Base-by-base conservation (phyloP, 2,329 filamentous ascomycete species). In the Fusarium chuoi region DNA sequence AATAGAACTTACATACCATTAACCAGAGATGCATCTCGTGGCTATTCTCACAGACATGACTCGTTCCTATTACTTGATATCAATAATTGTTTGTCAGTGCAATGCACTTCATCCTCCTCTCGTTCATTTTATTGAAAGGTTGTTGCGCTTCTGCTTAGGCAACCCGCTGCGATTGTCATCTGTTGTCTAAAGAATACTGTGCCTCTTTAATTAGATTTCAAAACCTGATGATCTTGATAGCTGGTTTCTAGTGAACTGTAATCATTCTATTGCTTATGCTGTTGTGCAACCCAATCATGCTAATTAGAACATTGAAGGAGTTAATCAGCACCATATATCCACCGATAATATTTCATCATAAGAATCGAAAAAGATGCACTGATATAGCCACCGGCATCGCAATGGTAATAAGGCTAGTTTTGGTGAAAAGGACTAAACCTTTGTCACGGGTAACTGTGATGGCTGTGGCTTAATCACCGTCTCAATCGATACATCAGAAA, bases 371-470 rank as follows among this genome's bases (percentile, higher is more conserved):
- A 30, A 17, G 3, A 12, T n/a, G 4, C 8, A 13, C 3, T 1
- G 11, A n/a, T 14, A 6, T 6, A 3, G 3, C 11, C 1, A 14
- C n/a, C 0, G 18, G 3, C 4, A 4, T 4, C 4, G 11, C 1
- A 51, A 3, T 10, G 46, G 15, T 0, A 6, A 6, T 5, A 7
- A 7, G 1, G 11, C 9, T 1, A 4, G 3, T 10, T 24, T 3
- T 4, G 15, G n/a, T 18, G 15, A 18, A 10, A 18, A 10, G 1
- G 1, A 33, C 7, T 7, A 15, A 7, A 12, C 18, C 1, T 17
- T 2, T 6, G 3, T 33, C 11, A 18, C 1, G 1, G 15, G 6
- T 7, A 3, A 24, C 3, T 18, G 28, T 9, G 6, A 13, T 17
- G 3, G 22, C 12, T 17, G 15, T 35, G 22, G 48, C 11, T 12